phyloP scores from a whole-genome alignment of 1,284 basidiomycete species.

The Apiotrichum siamense region DNA sequence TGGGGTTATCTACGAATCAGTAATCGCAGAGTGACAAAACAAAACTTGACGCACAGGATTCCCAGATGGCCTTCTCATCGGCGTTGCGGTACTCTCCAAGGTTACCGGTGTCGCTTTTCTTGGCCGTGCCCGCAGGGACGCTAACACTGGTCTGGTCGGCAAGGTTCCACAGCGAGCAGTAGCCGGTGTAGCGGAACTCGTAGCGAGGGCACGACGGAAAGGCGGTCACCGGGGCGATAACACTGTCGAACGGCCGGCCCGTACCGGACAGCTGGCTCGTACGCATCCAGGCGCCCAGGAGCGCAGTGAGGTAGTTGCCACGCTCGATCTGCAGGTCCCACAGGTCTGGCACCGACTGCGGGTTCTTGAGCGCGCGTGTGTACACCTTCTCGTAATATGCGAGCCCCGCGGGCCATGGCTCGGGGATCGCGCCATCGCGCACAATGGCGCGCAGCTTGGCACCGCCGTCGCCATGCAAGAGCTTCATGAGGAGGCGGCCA shows the following conservation, averaged over 20 bases:
- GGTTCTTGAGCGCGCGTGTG: conserved; percentile 3
- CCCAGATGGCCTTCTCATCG: conserved; percentile 51
- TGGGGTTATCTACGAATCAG: conserved; percentile 52
- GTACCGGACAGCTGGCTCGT: conserved; percentile 22
- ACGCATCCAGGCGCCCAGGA: conserved; percentile 23
- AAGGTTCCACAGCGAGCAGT: conserved; percentile 33
- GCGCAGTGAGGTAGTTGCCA: conserved; percentile 18
- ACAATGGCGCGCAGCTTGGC: conserved; percentile 24
- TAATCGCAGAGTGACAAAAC: neutral
- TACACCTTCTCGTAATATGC: conserved; percentile 14
- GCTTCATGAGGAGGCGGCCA: conserved; percentile 11
- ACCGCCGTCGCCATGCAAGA: conserved; percentile 33
- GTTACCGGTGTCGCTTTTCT: conserved; percentile 48
- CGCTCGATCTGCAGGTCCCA: conserved; percentile 28
- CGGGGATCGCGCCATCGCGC: conserved; percentile 9
- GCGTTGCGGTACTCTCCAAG: conserved; percentile 50
- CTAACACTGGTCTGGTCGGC: conserved; percentile 45
- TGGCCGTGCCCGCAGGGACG: conserved; percentile 61
- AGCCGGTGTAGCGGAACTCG: conserved; percentile 20
- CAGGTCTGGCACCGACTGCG: conserved; percentile 16
- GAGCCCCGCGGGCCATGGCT: conserved; percentile 26
- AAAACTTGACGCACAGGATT: conserved; percentile 52
- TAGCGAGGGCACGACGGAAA: conserved; percentile 25
- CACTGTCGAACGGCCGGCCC: conserved; percentile 30
- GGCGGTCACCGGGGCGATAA: conserved; percentile 24